These are phyloP conservation scores for Cutaneotrichosporon dermatis DNA, from an alignment of 1,284 basidiomycete genomes.

Conservation along the genomic window DNA sequence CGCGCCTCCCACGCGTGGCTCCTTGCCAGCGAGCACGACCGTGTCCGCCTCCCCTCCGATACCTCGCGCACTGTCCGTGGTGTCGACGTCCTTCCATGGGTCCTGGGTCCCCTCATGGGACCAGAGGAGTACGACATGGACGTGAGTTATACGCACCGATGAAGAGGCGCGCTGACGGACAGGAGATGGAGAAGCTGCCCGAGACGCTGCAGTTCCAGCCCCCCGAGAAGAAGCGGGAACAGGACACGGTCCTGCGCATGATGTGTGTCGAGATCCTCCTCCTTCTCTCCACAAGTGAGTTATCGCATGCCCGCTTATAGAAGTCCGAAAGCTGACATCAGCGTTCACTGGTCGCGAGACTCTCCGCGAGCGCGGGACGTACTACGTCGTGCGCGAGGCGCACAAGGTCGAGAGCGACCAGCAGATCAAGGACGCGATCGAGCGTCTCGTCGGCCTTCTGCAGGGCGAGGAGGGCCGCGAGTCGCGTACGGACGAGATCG, in stretches of 20 bases:
- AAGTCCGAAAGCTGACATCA: conserved; percentile 13
- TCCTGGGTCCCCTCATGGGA: conserved; percentile 87
- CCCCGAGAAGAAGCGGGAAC: conserved; percentile 75
- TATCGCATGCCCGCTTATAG: background rate
- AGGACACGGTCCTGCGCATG: conserved; percentile 71
- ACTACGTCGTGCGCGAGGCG: conserved; percentile 74
- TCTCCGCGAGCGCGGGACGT: conserved; percentile 74
- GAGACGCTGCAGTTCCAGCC: conserved; percentile 82
- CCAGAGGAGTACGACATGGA: conserved; percentile 91
- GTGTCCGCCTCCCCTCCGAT: conserved; percentile 44
- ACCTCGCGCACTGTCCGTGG: conserved; percentile 59
- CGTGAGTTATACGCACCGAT: conserved; percentile 49
- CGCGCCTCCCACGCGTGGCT: conserved; percentile 44
- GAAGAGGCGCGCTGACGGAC: conserved; percentile 20
- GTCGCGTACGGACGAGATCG: conserved; percentile 51
- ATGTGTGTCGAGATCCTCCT: conserved; percentile 86
- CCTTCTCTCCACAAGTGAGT: conserved; percentile 70
- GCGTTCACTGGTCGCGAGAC: conserved; percentile 77
- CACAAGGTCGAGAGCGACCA: conserved; percentile 78
- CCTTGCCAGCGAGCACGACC: conserved; percentile 44
- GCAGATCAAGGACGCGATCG: conserved; percentile 63
- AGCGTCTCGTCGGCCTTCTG: conserved; percentile 67
- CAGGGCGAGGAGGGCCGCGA: conserved; percentile 65
- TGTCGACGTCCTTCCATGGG: conserved; percentile 72
- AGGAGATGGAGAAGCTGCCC: conserved; percentile 87